Percentiles rank a stretch among this genome's conserved stretches.
Evolutionary conservation across 257 asterid genomes (phyloP).

Genomic region (Nicotiana paniculata): DNA sequence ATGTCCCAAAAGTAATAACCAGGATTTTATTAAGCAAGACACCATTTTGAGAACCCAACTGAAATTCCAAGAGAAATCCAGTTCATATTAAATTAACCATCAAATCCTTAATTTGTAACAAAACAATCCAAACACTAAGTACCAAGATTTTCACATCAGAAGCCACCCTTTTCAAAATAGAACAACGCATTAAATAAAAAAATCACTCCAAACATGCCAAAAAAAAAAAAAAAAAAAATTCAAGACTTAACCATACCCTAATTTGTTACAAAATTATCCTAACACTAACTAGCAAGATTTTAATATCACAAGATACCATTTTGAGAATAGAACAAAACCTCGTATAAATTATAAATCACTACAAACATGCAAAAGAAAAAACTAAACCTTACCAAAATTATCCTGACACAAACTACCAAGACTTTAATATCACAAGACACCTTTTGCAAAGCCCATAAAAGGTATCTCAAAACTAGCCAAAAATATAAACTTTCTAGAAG

Average conservation of each 20-base stretch:
- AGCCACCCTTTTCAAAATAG: constrained; percentile 5
- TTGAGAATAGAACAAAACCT: not conserved
- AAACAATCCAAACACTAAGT: not conserved
- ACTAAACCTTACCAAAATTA: not conserved
- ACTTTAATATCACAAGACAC: constrained; percentile 10
- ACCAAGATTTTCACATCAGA: constrained; percentile 9
- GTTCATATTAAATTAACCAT: not conserved
- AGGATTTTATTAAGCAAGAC: not conserved
- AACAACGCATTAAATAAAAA: constrained; percentile 8
- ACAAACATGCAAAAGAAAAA: constrained; percentile 1
- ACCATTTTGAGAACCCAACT: constrained; percentile 1
- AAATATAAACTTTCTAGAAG: not conserved
- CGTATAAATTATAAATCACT: not conserved
- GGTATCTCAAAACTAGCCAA: not conserved
- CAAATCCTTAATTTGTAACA: constrained; percentile 4
- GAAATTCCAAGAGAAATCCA: constrained; percentile 7
- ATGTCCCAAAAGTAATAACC: not conserved
- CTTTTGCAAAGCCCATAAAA: constrained; percentile 13
- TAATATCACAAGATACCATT: not conserved
- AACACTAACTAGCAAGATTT: not conserved
- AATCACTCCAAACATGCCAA: not conserved
- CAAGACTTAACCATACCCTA: not conserved
- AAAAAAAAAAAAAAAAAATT: not conserved
- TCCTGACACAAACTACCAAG: constrained; percentile 5
- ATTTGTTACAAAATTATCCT: not conserved